These are phyloP conservation scores for Boeremia lycopersici DNA, from an alignment of 2,329 filamentous ascomycete species.

Conservation along the genomic window DNA sequence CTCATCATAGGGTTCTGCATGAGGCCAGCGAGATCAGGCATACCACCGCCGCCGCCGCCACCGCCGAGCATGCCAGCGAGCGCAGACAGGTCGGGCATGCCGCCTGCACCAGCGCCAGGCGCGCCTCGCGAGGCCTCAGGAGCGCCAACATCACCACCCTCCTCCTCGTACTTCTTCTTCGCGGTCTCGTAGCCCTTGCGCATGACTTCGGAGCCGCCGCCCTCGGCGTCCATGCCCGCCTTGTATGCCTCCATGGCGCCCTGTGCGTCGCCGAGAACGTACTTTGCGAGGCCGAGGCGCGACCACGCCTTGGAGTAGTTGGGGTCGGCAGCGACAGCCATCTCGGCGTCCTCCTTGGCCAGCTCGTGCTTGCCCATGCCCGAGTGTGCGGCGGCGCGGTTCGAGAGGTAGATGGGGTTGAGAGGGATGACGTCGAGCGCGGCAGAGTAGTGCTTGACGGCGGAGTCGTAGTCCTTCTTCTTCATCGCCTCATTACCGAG, in stretches of 20 bases:
- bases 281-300: conserved; percentile 86
- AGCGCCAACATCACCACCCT: conserved; percentile 63
- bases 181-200: conserved; percentile 96
- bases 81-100: conserved; percentile 84
- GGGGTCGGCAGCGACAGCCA: conserved; percentile 85
- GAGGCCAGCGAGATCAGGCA: conserved; percentile 76
- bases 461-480: conserved; percentile 82
- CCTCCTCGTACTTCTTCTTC: conserved; percentile 82
- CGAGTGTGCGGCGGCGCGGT: conserved; percentile 92
- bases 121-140: conserved; percentile 43
- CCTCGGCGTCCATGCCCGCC: conserved; percentile 91
- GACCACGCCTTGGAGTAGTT: conserved; percentile 98
- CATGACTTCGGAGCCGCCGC: conserved; percentile 95
- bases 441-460: conserved; percentile 86
- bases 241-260: conserved; percentile 94
- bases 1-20: conserved; percentile 92
- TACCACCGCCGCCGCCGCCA: conserved; percentile 70
- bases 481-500: conserved; percentile 95
- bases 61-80: conserved; percentile 62
- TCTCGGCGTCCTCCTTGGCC: conserved; percentile 85
- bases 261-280: conserved; percentile 87
- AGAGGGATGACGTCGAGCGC: conserved; percentile 79
- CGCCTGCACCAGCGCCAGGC: conserved; percentile 63
- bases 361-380: conserved; percentile 83
- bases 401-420: conserved; percentile 96